phyloP scores from a whole-genome alignment of 805 yeast species.

The Candida hispaniensis region DNA sequence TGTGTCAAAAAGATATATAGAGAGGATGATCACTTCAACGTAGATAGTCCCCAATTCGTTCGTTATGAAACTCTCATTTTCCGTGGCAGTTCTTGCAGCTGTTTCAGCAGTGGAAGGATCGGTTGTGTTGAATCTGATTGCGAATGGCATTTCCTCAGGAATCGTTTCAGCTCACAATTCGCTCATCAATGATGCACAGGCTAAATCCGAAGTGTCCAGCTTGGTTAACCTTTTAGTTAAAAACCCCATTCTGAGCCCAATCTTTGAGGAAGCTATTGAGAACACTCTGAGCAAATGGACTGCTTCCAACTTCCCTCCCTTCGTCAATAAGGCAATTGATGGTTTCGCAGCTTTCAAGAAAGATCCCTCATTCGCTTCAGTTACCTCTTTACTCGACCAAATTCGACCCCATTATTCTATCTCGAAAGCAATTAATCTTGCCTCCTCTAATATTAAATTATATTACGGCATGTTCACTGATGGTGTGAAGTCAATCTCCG shows the following conservation, averaged over 20 bases:
- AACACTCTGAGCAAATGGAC: background rate
- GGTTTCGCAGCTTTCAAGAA: background rate
- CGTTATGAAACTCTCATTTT: too few species aligned
- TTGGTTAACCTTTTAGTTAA: conserved; percentile 12
- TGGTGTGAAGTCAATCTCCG: conserved; percentile 1
- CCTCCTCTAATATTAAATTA: background rate
- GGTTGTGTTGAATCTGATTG: too few species aligned
- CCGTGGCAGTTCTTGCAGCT: too few species aligned
- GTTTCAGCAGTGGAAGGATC: too few species aligned
- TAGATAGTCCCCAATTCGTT: too few species aligned
- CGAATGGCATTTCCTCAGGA: conserved; percentile 10
- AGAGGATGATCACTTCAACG: too few species aligned
- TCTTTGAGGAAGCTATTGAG: conserved; percentile 1
- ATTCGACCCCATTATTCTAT: conserved; percentile 8
- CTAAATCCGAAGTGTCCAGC: conserved; percentile 12
- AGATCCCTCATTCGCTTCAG: conserved; percentile 9
- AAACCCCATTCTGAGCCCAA: conserved; percentile 2
- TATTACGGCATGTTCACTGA: conserved; percentile 8
- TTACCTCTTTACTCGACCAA: conserved; percentile 1
- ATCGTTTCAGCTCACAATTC: conserved; percentile 11
- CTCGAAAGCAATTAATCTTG: conserved; percentile 5
- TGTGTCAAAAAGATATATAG: too few species aligned
- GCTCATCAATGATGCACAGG: conserved; percentile 12
- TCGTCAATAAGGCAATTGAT: conserved; percentile 4
- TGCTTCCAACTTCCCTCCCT: conserved; percentile 5